Conservation (phyloP, 306 rosid species). For the Quercus aquifolioides region DNA sequence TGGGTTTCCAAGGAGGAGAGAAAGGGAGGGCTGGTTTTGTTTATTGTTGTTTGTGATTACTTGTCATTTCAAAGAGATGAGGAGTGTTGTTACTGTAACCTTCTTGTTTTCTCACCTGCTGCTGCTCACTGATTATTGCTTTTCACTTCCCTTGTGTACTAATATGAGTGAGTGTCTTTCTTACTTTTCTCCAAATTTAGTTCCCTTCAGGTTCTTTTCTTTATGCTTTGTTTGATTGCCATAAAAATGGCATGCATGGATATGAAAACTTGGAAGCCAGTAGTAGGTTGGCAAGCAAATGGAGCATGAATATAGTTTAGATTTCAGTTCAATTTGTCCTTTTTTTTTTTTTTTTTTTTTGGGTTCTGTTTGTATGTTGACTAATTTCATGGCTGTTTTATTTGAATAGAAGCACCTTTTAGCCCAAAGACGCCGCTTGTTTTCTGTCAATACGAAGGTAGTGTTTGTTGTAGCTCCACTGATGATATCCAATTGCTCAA, state of each 20-base stretch:
- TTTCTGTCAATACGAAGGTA: conserved; percentile 40
- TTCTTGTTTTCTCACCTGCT: conserved; percentile 20
- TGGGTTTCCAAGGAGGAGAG: background rate
- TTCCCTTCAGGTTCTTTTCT: background rate
- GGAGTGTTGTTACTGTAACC: background rate
- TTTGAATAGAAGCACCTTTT: conserved; percentile 32
- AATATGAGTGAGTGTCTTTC: conserved; percentile 27
- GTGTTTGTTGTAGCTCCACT: conserved; percentile 37
- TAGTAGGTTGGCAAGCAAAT: background rate
- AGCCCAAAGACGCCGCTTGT: conserved; percentile 13
- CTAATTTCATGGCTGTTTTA: background rate
- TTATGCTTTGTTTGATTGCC: background rate
- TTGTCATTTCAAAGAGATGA: conserved; percentile 17
- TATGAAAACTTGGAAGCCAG: background rate
- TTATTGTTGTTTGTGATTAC: background rate
- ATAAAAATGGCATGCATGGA: background rate
- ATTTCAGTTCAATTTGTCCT: background rate
- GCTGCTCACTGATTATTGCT: conserved; percentile 11
- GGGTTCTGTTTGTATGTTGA: background rate
- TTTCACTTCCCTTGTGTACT: conserved; percentile 33
- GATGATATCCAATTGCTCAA: conserved; percentile 21
- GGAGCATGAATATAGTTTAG: background rate
- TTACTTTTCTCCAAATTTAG: background rate
- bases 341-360: background rate
- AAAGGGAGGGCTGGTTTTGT: background rate